Percentiles rank a stretch among this genome's conserved stretches.
phyloP scores from a whole-genome alignment of 2,329 filamentous ascomycete genomes.

The Talaromyces islandicus region DNA sequence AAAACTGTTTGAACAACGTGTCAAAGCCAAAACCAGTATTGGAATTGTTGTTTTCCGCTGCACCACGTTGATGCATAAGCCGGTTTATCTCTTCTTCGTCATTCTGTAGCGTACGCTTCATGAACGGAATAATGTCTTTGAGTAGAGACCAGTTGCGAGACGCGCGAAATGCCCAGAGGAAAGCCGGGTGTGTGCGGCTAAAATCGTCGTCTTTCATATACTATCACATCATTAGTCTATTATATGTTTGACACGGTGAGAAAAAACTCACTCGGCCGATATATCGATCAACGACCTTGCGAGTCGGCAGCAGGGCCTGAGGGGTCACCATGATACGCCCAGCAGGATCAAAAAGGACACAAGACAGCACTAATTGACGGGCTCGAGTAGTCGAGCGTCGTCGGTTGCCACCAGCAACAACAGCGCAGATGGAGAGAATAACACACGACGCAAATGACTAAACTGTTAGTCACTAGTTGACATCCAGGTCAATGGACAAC shows the following conservation, averaged over 20 bases:
- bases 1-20: slow-evolving; percentile 72
- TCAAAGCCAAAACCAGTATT: slow-evolving; percentile 65
- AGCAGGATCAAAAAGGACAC: slow-evolving; percentile 38
- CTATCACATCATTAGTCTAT: slow-evolving; percentile 25
- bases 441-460: slow-evolving; percentile 59
- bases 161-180: slow-evolving; percentile 81
- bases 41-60: slow-evolving; percentile 33
- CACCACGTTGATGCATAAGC: slow-evolving; percentile 43
- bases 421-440: slow-evolving; percentile 51
- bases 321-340: slow-evolving; percentile 43
- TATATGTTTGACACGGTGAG: not conserved
- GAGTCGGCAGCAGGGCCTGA: slow-evolving; percentile 36
- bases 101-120: slow-evolving; percentile 62
- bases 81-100: slow-evolving; percentile 42
- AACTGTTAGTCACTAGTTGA: too few relatives aligned
- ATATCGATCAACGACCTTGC: slow-evolving; percentile 75
- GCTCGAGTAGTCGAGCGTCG: slow-evolving; percentile 53
- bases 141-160: slow-evolving; percentile 71
- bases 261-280: slow-evolving; percentile 51
- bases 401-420: slow-evolving; percentile 50
- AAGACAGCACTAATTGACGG: slow-evolving; percentile 51
- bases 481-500: slow-evolving; percentile 17
- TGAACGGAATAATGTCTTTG: slow-evolving; percentile 61
- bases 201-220: slow-evolving; percentile 67
- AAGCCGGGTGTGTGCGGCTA: slow-evolving; percentile 68